A percentile compares a stretch with the other conserved stretches of the same genome.
Conservation (phyloP, 495 filamentous ascomycete genomes). For the Penicillium alfredii region DNA sequence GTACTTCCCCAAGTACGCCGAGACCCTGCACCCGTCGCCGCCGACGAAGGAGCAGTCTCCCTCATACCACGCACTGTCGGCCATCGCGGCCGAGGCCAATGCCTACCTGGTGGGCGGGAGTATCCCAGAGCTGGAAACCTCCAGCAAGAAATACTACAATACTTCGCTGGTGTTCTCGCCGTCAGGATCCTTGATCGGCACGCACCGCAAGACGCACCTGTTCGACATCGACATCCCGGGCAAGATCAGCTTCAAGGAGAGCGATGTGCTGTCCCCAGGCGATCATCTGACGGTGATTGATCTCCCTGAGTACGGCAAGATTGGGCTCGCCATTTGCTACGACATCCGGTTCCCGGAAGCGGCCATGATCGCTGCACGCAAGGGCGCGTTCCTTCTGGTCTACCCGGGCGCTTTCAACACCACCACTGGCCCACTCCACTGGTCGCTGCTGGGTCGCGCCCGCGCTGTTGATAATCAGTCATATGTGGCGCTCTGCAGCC, state of each 20-base stretch:
- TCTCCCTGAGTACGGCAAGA: slow-evolving; percentile 75
- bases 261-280: slow-evolving; percentile 78
- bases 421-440: slow-evolving; percentile 88
- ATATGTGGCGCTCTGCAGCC: slow-evolving; percentile 89
- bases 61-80: slow-evolving; percentile 75
- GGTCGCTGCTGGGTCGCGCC: slow-evolving; percentile 75
- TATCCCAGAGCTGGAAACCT: slow-evolving; percentile 70
- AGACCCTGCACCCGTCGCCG: slow-evolving; percentile 74
- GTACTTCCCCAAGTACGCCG: slow-evolving; percentile 88
- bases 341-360: slow-evolving; percentile 95
- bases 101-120: slow-evolving; percentile 85
- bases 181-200: slow-evolving; percentile 67
- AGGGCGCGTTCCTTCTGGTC: slow-evolving; percentile 73
- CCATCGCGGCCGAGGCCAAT: slow-evolving; percentile 68
- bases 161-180: slow-evolving; percentile 81
- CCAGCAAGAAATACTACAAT: slow-evolving; percentile 79
- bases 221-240: slow-evolving; percentile 99
- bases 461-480: slow-evolving; percentile 92
- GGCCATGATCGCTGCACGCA: slow-evolving; percentile 81
- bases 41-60: slow-evolving; percentile 65
- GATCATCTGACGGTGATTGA: slow-evolving; percentile 76
- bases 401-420: slow-evolving; percentile 96
- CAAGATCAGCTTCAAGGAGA: slow-evolving; percentile 86
- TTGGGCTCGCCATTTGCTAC: slow-evolving; percentile 92
- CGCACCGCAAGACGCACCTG: slow-evolving; percentile 92